These are phyloP conservation scores for Silene conica DNA, from an alignment of 148 eudicot species.

Conservation along the genomic window DNA sequence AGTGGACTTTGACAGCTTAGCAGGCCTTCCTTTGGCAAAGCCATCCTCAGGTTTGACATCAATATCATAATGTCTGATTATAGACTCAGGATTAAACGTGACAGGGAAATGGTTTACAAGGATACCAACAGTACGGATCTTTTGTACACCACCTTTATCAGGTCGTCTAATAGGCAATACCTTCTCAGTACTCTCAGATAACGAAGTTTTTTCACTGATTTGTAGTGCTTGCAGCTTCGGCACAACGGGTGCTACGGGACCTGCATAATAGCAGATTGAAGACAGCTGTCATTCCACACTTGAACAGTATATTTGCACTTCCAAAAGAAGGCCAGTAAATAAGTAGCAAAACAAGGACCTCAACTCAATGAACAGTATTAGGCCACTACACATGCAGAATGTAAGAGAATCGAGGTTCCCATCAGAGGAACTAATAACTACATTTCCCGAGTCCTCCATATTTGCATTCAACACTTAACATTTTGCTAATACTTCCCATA, in stretches of 20 bases:
- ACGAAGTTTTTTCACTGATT: conserved; percentile 19
- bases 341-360: background rate
- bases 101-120: conserved; percentile 63
- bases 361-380: background rate
- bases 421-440: background rate
- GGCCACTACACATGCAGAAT: background rate
- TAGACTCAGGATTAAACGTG: conserved; percentile 30
- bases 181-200: conserved; percentile 15
- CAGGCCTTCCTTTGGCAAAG: conserved; percentile 23
- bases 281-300: background rate
- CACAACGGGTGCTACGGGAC: conserved; percentile 11
- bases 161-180: conserved; percentile 49
- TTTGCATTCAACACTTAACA: too few relatives aligned
- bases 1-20: conserved; percentile 33
- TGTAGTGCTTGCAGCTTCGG: conserved; percentile 27
- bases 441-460: too few relatives aligned
- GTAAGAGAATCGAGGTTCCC: background rate
- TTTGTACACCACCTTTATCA: conserved; percentile 41
- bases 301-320: background rate
- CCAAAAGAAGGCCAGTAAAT: too few relatives aligned
- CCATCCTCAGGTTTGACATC: conserved; percentile 39
- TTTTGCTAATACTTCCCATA: too few relatives aligned
- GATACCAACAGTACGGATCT: conserved; percentile 30
- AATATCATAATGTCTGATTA: conserved; percentile 55
- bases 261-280: background rate